Evolutionary conservation across 768 basidiomycete genomes (phyloP).

Genomic region (Suillus ampliporus): DNA sequence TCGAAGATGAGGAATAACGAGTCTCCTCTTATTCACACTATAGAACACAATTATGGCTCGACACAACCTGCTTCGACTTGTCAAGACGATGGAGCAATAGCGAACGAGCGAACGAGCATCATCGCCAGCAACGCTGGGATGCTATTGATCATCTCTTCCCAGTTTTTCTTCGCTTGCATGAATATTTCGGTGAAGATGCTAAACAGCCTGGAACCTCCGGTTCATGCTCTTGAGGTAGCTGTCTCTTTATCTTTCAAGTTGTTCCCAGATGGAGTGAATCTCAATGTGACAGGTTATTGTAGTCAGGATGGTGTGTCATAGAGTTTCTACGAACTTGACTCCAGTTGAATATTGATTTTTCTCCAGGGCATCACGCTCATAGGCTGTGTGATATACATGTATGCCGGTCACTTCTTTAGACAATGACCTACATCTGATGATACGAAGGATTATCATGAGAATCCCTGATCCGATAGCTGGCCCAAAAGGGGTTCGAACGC

Average conservation of each 20-base stretch:
- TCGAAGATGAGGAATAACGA: background rate
- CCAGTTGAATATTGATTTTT: conserved; percentile 2
- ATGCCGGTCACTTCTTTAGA: conserved; percentile 16
- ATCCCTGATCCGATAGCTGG: conserved; percentile 68
- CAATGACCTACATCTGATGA: background rate
- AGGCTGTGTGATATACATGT: conserved; percentile 60
- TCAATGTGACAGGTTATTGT: conserved; percentile 49
- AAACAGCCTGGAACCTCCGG: conserved; percentile 60
- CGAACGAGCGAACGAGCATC: background rate
- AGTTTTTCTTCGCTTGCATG: conserved; percentile 66
- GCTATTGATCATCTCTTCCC: conserved; percentile 60
- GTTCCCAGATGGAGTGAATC: background rate
- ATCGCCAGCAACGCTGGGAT: conserved; percentile 57
- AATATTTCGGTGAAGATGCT: conserved; percentile 68
- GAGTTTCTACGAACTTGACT: background rate
- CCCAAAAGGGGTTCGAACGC: conserved; percentile 66
- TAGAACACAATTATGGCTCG: background rate
- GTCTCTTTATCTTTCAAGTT: background rate
- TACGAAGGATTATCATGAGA: conserved; percentile 42
- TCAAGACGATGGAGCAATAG: background rate
- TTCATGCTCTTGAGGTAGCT: conserved; percentile 60
- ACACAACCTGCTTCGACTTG: no score
- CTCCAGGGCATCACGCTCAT: conserved; percentile 56
- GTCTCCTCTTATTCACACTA: background rate
- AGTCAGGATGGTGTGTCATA: conserved; percentile 58